These are phyloP conservation scores for Dryadomyces quercivorus DNA, from an alignment of 2,329 filamentous ascomycete species.

Conservation along the genomic window DNA sequence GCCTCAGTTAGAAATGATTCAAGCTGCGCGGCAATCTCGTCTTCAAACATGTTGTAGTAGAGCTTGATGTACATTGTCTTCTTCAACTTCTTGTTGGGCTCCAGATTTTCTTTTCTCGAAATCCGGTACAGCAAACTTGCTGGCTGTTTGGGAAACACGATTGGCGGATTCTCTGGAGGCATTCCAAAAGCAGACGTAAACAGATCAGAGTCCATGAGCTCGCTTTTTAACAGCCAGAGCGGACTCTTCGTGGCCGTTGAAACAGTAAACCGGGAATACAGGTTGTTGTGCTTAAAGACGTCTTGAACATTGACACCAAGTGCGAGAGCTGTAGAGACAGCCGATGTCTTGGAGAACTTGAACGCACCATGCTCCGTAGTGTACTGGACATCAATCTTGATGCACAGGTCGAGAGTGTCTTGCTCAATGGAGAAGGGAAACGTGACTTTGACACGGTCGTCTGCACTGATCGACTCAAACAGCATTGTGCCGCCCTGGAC, in stretches of 20 bases:
- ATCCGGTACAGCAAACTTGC: conserved; percentile 74
- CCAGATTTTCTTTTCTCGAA: conserved; percentile 33
- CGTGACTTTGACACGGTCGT: conserved; percentile 42
- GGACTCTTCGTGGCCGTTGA: conserved; percentile 68
- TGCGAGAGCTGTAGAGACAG: conserved; percentile 62
- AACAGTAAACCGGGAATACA: conserved; percentile 87
- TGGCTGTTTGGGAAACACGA: conserved; percentile 71
- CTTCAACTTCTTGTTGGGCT: conserved; percentile 21
- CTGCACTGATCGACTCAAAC: conserved; percentile 32
- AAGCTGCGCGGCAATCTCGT: conserved; percentile 51
- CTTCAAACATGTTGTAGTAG: conserved; percentile 63
- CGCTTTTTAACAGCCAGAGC: conserved; percentile 58
- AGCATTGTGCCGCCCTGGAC: conserved; percentile 41
- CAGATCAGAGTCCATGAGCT: conserved; percentile 56
- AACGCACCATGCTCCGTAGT: conserved; percentile 54
- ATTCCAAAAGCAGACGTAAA: conserved; percentile 53
- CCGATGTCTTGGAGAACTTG: conserved; percentile 47
- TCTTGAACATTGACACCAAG: conserved; percentile 96
- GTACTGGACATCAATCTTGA: conserved; percentile 68
- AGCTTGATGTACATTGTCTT: conserved; percentile 56
- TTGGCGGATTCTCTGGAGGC: conserved; percentile 36
- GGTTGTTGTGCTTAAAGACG: conserved; percentile 68
- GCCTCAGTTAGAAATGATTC: conserved; percentile 29
- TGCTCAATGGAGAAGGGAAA: conserved; percentile 80
- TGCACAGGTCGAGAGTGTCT: conserved; percentile 55